These are phyloP conservation scores for Exidia glandulosa DNA, from an alignment of 768 basidiomycete genomes.

Conservation along the genomic window DNA sequence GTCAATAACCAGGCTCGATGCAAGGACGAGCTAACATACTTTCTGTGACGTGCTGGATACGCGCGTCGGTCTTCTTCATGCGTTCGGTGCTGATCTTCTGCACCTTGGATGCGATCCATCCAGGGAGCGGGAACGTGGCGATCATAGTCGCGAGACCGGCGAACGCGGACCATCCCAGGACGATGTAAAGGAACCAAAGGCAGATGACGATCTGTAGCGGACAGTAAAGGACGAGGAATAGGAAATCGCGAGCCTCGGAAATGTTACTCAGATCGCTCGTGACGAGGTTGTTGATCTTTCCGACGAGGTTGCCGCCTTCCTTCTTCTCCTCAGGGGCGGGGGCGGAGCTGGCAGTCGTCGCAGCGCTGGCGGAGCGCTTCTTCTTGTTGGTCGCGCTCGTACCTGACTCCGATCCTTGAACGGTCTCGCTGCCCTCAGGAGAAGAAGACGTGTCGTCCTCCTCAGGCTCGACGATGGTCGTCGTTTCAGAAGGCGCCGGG, in stretches of 20 bases:
- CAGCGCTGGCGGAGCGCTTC: slow-evolving; percentile 1
- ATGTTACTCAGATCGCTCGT: slow-evolving; percentile 47
- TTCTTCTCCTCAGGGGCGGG: slow-evolving; percentile 6
- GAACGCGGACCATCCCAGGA: slow-evolving; percentile 31
- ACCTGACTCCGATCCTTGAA: background rate
- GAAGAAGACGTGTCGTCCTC: slow-evolving; percentile 12
- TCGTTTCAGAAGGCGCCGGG: slow-evolving; percentile 11
- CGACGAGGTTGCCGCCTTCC: slow-evolving; percentile 41
- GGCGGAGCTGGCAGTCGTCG: background rate
- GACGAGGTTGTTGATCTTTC: slow-evolving; percentile 68
- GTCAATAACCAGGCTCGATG: slow-evolving; percentile 1
- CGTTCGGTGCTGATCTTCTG: slow-evolving; percentile 37
- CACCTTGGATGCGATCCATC: slow-evolving; percentile 37
- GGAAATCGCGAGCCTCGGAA: slow-evolving; percentile 26
- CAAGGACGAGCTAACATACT: slow-evolving; percentile 25
- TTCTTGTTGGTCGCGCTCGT: background rate
- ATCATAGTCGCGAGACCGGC: slow-evolving; percentile 45
- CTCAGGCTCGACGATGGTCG: slow-evolving; percentile 11
- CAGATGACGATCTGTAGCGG: slow-evolving; percentile 24
- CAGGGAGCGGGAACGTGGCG: slow-evolving; percentile 46
- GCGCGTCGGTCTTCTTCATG: slow-evolving; percentile 48
- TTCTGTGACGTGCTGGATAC: slow-evolving; percentile 53
- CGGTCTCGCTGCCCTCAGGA: slow-evolving; percentile 5
- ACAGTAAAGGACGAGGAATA: slow-evolving; percentile 14
- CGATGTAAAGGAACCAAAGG: slow-evolving; percentile 21